phyloP scores from a whole-genome alignment of 2,329 filamentous ascomycete species.

The Ophidiomyces ophidiicola region DNA sequence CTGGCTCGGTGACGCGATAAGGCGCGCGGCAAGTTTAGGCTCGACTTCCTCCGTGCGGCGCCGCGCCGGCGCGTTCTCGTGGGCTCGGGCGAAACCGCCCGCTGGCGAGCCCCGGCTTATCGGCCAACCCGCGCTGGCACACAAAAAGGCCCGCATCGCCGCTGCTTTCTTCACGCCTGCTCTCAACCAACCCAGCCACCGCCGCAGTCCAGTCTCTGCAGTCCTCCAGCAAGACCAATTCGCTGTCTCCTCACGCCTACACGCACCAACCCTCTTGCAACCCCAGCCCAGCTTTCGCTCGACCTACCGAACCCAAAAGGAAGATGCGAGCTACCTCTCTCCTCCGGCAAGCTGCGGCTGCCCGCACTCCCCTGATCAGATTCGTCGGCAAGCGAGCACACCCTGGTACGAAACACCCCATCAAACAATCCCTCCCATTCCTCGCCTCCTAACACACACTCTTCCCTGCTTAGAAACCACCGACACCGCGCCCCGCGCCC shows the following conservation, averaged over 20 bases:
- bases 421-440: neutral
- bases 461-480: slow-evolving; percentile 26
- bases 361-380: slow-evolving; percentile 38
- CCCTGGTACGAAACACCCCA: slow-evolving; percentile 28
- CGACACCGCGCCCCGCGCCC: slow-evolving; percentile 46
- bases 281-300: slow-evolving; percentile 10
- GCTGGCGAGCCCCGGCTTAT: too few relatives aligned
- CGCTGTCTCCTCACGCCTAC: neutral
- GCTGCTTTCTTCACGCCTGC: too few relatives aligned
- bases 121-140: too few relatives aligned
- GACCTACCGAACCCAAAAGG: slow-evolving; percentile 13
- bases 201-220: too few relatives aligned
- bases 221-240: too few relatives aligned
- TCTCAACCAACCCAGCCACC: too few relatives aligned
- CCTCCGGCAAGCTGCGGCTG: slow-evolving; percentile 28
- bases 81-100: neutral
- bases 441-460: slow-evolving; percentile 3
- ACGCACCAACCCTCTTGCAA: slow-evolving; percentile 3
- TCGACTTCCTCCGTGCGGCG: slow-evolving; percentile 1
- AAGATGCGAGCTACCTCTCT: slow-evolving; percentile 34
- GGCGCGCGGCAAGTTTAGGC: slow-evolving; percentile 7
- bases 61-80: too few relatives aligned
- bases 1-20: slow-evolving; percentile 7
- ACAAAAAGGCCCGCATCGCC: too few relatives aligned
- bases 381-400: slow-evolving; percentile 38